These are phyloP conservation scores for Ambrosia hybrid DNA, from an alignment of 140 eudicot genomes.

Conservation along the genomic window DNA sequence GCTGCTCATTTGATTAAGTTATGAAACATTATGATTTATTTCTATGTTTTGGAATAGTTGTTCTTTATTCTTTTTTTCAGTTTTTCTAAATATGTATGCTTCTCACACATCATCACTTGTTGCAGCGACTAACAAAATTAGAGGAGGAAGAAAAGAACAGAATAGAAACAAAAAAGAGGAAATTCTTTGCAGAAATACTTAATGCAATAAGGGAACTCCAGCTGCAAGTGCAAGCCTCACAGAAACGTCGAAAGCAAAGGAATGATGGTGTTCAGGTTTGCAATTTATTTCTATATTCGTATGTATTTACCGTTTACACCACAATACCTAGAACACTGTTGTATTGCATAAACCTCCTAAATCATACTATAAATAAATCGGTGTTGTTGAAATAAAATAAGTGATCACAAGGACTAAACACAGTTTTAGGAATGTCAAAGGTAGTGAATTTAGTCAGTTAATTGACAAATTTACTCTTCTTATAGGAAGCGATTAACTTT, in stretches of 20 bases:
- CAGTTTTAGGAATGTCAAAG: background rate
- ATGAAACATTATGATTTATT: too few relatives aligned
- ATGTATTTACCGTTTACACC: background rate
- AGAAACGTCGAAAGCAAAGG: constrained; percentile 84
- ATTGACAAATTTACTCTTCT: background rate
- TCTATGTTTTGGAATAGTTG: too few relatives aligned
- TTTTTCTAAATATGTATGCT: background rate
- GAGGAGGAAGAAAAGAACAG: constrained; percentile 89
- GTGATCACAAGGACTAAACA: background rate
- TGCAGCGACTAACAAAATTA: constrained; percentile 76
- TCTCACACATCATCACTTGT: constrained; percentile 21
- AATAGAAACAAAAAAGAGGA: constrained; percentile 74
- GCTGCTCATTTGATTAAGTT: too few relatives aligned
- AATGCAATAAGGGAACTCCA: constrained; percentile 88
- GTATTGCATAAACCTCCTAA: constrained; percentile 1
- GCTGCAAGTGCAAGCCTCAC: constrained; percentile 85
- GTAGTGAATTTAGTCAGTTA: background rate
- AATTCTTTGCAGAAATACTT: constrained; percentile 89
- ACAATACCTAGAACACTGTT: background rate
- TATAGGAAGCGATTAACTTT: background rate
- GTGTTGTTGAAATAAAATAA: too few relatives aligned
- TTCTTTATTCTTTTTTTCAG: background rate
- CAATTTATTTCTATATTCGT: constrained; percentile 4
- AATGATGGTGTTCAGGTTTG: constrained; percentile 95
- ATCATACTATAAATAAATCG: background rate